Base-by-base conservation (phyloP, 257 asterid species). In the Avicennia marina region DNA sequence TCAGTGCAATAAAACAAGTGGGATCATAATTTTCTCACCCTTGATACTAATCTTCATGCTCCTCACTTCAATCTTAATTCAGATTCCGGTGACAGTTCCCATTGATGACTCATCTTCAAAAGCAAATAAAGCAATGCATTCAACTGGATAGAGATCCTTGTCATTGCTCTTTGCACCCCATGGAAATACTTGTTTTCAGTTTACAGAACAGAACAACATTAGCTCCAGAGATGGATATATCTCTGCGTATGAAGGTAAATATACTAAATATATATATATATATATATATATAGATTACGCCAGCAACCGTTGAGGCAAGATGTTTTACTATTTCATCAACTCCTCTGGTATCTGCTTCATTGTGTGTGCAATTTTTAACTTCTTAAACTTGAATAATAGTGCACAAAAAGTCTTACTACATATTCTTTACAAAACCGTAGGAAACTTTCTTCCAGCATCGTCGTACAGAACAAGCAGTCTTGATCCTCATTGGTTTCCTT, bases 401-500 rank as follows among this genome's bases (percentile, higher is more conserved):
- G 48, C 42, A 62, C 61, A 47, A 51, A 61, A 27, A 62, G 17
- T 39, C 7, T 4, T 12, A 29, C 45, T 48, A n/a, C n/a, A n/a
- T n/a, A n/a, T n/a, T n/a, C n/a, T 40, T n/a, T 34, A 20, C 31
- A 44, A 64, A 56, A n/a, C 21, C 38, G 43, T 13, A 40, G 39
- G 6, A 29, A 55, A 56, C 56, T 39, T 62, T 7, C 58, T 53
- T 46, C 63, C 53, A 26, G 59, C 60, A 32, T 49, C 20, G 24
- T 20, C 47, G 19, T 29, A 31, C 9, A 3, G 50, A 26, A 38
- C 17, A 21, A 48, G 33, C 10, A 11, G 55, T n/a, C 13, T 48
- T 1, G 7, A 39, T 39, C 22, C 20, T 38, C 61, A 24, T 33
- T 25, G 29, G 49, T 51, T 65, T 49, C 26, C 65, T 56, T 53